Base-by-base conservation (phyloP, 1,284 basidiomycete genomes). In the Trametes sp. region DNA sequence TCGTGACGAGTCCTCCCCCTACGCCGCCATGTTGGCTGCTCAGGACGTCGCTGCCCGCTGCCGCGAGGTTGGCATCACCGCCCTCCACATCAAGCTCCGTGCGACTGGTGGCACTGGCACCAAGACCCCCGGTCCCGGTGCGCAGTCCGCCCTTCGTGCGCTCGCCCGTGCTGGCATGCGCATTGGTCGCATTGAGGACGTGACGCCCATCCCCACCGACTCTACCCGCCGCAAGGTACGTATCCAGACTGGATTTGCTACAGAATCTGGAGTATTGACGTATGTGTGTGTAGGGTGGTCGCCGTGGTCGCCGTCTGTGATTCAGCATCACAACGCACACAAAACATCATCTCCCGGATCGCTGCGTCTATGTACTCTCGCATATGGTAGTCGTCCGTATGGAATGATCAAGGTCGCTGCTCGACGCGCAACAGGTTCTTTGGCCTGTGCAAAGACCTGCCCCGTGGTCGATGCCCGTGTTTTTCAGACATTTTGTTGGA, bases 11-110 rank as follows among this genome's bases (percentile, higher is more conserved):
- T 98, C 96, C 55, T 98, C 97, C 44, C 95, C 97, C 28, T 99
- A 98, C 84, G 98, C 97, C 68, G 98, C 98, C 78, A 98, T 99
- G 97, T 87, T 98, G 81, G 97, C 97, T 68, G 97, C 97, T 59
- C 97, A 98, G 84, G 97, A 98, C 76, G 95, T 96, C 72, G 96
- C 97, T 67, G 80, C 85, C 62, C 94, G 97, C 73, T 99, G 97
- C 92, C 95, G 95, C 79, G 98, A 99, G 84, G 94, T 98, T 73
- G 97, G 98, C 69, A 94, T 99, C 83, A 98, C 94, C 71, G 97
- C 97, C 64, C 90, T 98, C 62, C 95, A 97, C 84, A 89, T 96
- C 84, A 98, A 98, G 86, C 91, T 99, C 76, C 93, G 97, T 73
- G 97, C 98, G 62, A 99, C 97, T 66, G 98, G 97, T 79, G 97